Base-by-base conservation (phyloP, 768 basidiomycete species). In the Polyporus arcularius region DNA sequence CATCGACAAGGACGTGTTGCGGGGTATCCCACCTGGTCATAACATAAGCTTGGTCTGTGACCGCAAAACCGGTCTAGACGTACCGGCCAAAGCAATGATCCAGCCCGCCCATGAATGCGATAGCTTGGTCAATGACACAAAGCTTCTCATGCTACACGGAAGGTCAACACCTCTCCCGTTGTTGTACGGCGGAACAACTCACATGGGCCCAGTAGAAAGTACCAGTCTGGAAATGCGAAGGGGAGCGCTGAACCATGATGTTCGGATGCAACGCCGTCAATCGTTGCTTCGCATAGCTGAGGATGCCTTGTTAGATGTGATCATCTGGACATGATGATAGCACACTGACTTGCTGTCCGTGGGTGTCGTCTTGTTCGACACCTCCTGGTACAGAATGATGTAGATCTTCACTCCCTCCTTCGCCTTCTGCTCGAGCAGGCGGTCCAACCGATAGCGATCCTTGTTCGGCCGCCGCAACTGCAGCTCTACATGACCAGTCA, bases 151-250 rank as follows among this genome's bases (percentile, higher is more conserved):
- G 97, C 93, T 96, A 59, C 10, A 18, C 60, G 28, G 47, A 21
- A 43, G 12, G 18, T 56, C 26, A 63, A 21, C 14, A 55, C 41
- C 15, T 28, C 26, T 61, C 42, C 21, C 21, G 48, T 46, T 2
- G 42, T 55, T 18, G 51, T 38, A 38, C 2, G 7, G 40, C 14
- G 30, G 30, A 12, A 28, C 49, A 14, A 75, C 88, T 67, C 69
- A 96, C 95, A 76, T 98, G 97, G 30, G 96, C 96, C 97, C 97
- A 99, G 71, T 97, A 96, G 72, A 96, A 94, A 2, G 95, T 98
- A 12, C 96, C 96, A 0, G 96, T 97, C 71, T 94, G 90, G 74
- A 98, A 94, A 75, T 99, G 97, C 2, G 94, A 96, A 0, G 97
- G 97, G 4, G 96, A 98, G 28, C 97, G 87, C 71, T 99, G 97